Base-by-base conservation (phyloP, 2,329 filamentous ascomycete species). In the Fusarium luffae region DNA sequence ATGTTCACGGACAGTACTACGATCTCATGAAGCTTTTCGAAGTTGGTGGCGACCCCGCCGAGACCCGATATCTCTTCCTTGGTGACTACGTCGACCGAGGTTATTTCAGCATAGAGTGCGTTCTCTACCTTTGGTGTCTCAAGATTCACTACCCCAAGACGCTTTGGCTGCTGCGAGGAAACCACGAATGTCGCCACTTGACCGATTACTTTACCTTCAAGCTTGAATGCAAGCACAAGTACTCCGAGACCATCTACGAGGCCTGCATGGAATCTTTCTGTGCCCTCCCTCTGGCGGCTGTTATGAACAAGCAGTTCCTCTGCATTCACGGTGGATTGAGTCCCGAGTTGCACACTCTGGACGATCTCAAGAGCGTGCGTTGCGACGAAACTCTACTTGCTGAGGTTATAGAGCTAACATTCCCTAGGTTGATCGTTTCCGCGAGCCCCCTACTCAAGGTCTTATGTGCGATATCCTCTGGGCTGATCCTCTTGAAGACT, bases 151-250 rank as follows among this genome's bases (percentile, higher is more conserved):
- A 98, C 79, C 96, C 96, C 56, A 94, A 98, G 82, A 95, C 93
- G 21, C 89, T 99, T 60, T 99, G 96, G 96, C 87, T 99, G 74
- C 89, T 99, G 74, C 93, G 96, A 76, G 96, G 96, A 74, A 99
- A 99, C 82, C 96, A 99, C 84, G 96, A 99, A 83, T 99, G 96
- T 82, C 92, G 96, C 77, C 96, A 99, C 85, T 88, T 99, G 87
- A 99, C 96, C 61, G 96, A 99, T 80, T 99, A 99, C 86, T 99
- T 99, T 84, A 99, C 96, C 66, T 99, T 99, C 86, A 98, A 99
- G 86, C 90, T 99, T 62, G 96, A 99, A 82, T 99, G 96, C 87
- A 98, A 97, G 85, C 96, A 99, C 88, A 99, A 99, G 82, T 99
- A 99, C 83, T 97, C 93, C 34, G 96, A 98, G 83, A 88, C 88